Conservation (phyloP, 2,329 filamentous ascomycete genomes). For the Colletotrichum sp. region DNA sequence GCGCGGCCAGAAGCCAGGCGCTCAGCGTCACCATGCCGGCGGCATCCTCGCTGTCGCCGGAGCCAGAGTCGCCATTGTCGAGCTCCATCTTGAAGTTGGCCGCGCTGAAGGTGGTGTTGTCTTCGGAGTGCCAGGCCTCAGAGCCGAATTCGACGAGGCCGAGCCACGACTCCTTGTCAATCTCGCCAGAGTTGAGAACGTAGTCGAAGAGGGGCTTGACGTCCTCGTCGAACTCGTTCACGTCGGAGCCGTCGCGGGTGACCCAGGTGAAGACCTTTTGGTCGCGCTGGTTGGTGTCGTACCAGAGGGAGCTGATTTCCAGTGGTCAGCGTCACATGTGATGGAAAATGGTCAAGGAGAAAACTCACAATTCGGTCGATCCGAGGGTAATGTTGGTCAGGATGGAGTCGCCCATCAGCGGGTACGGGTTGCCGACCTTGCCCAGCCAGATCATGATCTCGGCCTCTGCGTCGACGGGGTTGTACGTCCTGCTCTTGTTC, state of each 20-base stretch:
- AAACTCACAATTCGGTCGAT: slow-evolving; percentile 31
- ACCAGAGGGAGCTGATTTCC: slow-evolving; percentile 29
- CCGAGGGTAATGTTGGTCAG: slow-evolving; percentile 29
- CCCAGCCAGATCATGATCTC: slow-evolving; percentile 40
- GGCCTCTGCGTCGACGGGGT: slow-evolving; percentile 30
- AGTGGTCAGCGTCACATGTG: neutral
- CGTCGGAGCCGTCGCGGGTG: slow-evolving; percentile 21
- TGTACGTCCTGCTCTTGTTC: slow-evolving; percentile 26
- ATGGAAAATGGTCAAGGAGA: neutral
- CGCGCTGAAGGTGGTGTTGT: slow-evolving; percentile 35
- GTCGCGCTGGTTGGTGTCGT: slow-evolving; percentile 31
- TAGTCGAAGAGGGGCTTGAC: slow-evolving; percentile 34
- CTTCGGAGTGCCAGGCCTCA: slow-evolving; percentile 31
- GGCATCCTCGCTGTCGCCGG: neutral
- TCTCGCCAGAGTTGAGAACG: slow-evolving; percentile 31
- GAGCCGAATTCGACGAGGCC: slow-evolving; percentile 36
- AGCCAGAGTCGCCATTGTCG: slow-evolving; percentile 4
- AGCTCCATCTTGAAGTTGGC: slow-evolving; percentile 29
- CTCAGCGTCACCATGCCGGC: neutral
- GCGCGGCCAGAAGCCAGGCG: neutral
- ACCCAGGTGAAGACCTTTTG: slow-evolving; percentile 36
- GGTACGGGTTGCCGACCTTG: slow-evolving; percentile 29
- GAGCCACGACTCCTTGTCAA: slow-evolving; percentile 29
- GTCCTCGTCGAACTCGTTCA: slow-evolving; percentile 32
- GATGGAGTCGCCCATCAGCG: slow-evolving; percentile 28